Evolutionary conservation across 306 rosid species (phyloP).

Genomic region (Parietaria judaica): DNA sequence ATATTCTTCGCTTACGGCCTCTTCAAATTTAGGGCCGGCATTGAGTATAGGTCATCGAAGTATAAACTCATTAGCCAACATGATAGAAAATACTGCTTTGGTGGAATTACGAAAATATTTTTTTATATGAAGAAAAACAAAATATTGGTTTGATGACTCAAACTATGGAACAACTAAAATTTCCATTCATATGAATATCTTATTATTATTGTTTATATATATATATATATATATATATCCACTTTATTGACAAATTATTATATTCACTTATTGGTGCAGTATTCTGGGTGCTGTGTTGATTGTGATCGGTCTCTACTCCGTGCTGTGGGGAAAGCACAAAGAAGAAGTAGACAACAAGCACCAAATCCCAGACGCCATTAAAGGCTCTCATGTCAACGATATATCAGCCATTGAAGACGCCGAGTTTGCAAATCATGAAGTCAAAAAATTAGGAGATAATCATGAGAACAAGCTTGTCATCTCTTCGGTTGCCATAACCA

Average conservation of each 20-base stretch:
- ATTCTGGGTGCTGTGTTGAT: conserved; percentile 60
- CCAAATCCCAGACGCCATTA: conserved; percentile 48
- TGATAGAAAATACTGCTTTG: too few relatives aligned
- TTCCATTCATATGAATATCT: too few relatives aligned
- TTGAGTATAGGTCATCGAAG: too few relatives aligned
- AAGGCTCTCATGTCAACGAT: conserved; percentile 27
- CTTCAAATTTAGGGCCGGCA: too few relatives aligned
- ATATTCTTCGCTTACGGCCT: too few relatives aligned
- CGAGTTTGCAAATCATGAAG: conserved; percentile 18
- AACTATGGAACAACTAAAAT: too few relatives aligned
- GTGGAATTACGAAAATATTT: too few relatives aligned
- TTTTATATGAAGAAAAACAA: too few relatives aligned
- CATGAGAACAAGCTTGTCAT: conserved; percentile 13
- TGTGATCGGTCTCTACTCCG: conserved; percentile 65
- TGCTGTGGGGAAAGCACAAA: conserved; percentile 89
- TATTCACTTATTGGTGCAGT: conserved; percentile 28
- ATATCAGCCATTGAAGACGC: conserved; percentile 18
- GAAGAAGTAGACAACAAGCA: conserved; percentile 33
- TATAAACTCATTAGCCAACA: too few relatives aligned
- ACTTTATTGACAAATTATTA: background rate
- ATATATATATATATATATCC: background rate
- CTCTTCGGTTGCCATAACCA: conserved; percentile 18
- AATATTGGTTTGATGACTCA: too few relatives aligned
- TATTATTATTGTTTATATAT: background rate
- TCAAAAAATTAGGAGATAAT: conserved; percentile 8